Evolutionary conservation across 1,139 yeast genomes (phyloP).

Genomic region (Taphrina populina): DNA sequence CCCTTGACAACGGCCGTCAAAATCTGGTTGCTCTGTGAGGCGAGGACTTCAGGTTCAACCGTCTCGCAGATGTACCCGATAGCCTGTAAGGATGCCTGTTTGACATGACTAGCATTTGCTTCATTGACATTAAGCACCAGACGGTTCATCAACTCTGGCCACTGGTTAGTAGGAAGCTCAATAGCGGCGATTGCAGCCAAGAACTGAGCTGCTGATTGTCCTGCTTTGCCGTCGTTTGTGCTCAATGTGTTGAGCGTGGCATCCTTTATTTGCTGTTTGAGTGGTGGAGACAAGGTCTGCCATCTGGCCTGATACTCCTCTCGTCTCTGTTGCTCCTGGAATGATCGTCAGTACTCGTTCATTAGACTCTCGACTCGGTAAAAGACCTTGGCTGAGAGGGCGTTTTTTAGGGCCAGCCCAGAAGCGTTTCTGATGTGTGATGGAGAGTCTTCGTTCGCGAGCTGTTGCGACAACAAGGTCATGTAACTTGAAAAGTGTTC

Average conservation of each 20-base stretch:
- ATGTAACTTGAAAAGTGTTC: constrained; percentile 70
- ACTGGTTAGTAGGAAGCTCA: constrained; percentile 80
- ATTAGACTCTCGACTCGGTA: background rate
- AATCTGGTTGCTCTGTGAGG: constrained; percentile 84
- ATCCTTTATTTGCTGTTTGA: constrained; percentile 65
- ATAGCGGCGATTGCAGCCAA: constrained; percentile 96
- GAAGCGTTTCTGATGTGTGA: constrained; percentile 91
- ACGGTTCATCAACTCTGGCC: constrained; percentile 81
- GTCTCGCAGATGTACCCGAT: constrained; percentile 95
- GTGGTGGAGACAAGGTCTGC: constrained; percentile 56
- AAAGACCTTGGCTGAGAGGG: constrained; percentile 69
- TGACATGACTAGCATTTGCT: constrained; percentile 57
- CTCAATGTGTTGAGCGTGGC: constrained; percentile 63
- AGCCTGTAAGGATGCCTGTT: constrained; percentile 80
- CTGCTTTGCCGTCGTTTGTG: constrained; percentile 72
- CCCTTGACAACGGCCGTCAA: constrained; percentile 96
- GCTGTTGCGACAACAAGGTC: constrained; percentile 66
- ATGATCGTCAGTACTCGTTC: constrained; percentile 41
- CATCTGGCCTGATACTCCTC: constrained; percentile 50
- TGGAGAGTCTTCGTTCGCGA: constrained; percentile 64
- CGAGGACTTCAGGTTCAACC: constrained; percentile 82
- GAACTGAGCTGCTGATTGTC: constrained; percentile 85
- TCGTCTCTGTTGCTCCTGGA: constrained; percentile 31
- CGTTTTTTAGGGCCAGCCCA: constrained; percentile 82
- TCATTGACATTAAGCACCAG: constrained; percentile 83